Evolutionary conservation across 1,284 basidiomycete species (phyloP).

Genomic region (Coniferiporia sulphurascens): DNA sequence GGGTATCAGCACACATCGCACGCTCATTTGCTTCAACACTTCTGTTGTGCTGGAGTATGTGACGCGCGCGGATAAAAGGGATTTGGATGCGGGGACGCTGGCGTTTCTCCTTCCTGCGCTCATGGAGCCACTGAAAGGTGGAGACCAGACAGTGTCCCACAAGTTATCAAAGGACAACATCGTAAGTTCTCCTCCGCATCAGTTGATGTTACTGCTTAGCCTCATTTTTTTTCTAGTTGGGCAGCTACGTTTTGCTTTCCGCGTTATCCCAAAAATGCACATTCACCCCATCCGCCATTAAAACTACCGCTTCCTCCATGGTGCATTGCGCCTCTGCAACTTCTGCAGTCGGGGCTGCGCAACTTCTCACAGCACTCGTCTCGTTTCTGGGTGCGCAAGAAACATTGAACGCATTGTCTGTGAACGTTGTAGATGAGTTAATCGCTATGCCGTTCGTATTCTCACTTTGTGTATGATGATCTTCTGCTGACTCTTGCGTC

Average conservation of each 20-base stretch:
- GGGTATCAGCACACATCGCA: conserved; percentile 50
- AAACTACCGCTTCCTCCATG: conserved; percentile 53
- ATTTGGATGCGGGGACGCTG: conserved; percentile 57
- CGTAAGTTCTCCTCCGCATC: conserved; percentile 35
- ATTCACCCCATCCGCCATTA: conserved; percentile 51
- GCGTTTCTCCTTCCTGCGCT: conserved; percentile 60
- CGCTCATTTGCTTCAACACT: conserved; percentile 82
- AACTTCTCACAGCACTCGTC: conserved; percentile 53
- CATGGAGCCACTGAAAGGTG: conserved; percentile 48
- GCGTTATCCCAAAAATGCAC: conserved; percentile 60
- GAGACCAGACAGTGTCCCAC: conserved; percentile 22
- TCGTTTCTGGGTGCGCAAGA: conserved; percentile 58
- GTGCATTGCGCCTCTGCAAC: conserved; percentile 37
- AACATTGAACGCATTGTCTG: conserved; percentile 41
- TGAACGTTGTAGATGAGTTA: conserved; percentile 37
- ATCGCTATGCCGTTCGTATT: conserved; percentile 37
- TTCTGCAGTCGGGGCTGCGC: conserved; percentile 33
- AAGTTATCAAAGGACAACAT: conserved; percentile 43
- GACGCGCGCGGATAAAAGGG: conserved; percentile 38
- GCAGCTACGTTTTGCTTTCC: conserved; percentile 65
- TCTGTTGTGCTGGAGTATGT: conserved; percentile 80
- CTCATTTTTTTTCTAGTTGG: conserved; percentile 45
- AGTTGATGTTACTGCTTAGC: not conserved
- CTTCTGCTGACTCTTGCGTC: not conserved
- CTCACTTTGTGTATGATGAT: not conserved